Evolutionary conservation across 805 yeast species (phyloP), one percentile per base, ranked within the genome.

Genomic region (Blastobotrys parvus): DNA sequence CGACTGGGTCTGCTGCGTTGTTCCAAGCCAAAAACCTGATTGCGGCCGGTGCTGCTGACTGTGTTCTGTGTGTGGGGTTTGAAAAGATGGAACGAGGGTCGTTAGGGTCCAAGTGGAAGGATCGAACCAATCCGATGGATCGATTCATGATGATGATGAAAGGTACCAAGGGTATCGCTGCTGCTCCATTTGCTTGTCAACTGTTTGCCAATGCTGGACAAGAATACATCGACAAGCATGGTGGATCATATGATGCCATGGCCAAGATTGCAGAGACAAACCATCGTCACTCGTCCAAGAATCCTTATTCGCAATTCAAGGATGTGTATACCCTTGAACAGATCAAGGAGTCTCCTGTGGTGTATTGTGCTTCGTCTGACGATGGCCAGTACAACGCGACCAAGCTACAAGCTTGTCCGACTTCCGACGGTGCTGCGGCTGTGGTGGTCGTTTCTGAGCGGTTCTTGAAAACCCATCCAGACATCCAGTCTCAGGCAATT

Each of bases 341-440:
- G 41, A 47, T 53, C 43, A 52, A 52, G 39, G 38, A 43, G 15
- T 51, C 56, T 22, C 53, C 57, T 16, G 37, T 39, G 19, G 42
- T 53, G 30, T 48, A 46, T 43, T 25, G 29, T 25, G 29, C 29
- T 25, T 7, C 29, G 29, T 7, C 7, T 8, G 10, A 25, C 7
- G 29, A 25, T 11, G 7, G 10, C 29, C 7, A 25, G 29, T 47
- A 48, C 8, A 45, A 48, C 15, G 44, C 52, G 17, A 48, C 57
- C 32, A 52, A 52, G 34, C 52, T 53, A 16, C 54, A 53, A 41
- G 52, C 56, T 38, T 53, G 57, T 41, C 57, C 57, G 17, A 53
- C 57, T 10, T 53, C 57, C 3, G 57, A 53, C 23, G 57, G 57
- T n/a, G 56, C 56, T 17, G 57, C 54, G 13, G 53, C 56, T 8